phyloP scores from a whole-genome alignment of 2,329 filamentous ascomycete genomes.

The Fonsecaea erecta region DNA sequence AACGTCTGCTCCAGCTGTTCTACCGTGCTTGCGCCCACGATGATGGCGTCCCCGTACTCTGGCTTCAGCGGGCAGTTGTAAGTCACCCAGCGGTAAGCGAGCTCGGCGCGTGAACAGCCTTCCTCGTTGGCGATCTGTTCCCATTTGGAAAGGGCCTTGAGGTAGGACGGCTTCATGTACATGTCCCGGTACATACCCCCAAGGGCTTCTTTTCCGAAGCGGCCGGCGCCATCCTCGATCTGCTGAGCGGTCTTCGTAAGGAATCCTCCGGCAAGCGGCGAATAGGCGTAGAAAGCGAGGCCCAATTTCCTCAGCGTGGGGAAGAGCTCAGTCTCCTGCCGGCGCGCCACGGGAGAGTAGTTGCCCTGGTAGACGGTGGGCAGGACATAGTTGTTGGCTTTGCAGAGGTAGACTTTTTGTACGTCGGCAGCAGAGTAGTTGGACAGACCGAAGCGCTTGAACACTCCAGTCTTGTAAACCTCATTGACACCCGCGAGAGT shows the following conservation, averaged over 20 bases:
- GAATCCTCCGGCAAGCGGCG: conserved; percentile 44
- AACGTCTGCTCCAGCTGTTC: conserved; percentile 43
- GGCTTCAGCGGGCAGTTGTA: conserved; percentile 42
- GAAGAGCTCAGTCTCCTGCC: conserved; percentile 44
- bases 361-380: conserved; percentile 49
- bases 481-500: conserved; percentile 44
- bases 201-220: conserved; percentile 39
- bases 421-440: conserved; percentile 44
- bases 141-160: conserved; percentile 42
- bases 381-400: conserved; percentile 43
- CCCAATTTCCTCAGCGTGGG: conserved; percentile 45
- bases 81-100: conserved; percentile 45
- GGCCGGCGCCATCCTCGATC: conserved; percentile 41
- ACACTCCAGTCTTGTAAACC: conserved; percentile 42
- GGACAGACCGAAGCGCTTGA: conserved; percentile 46
- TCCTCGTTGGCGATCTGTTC: conserved; percentile 37
- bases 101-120: conserved; percentile 42
- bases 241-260: conserved; percentile 43
- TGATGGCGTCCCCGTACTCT: conserved; percentile 40
- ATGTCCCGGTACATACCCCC: conserved; percentile 34
- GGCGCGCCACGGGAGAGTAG: conserved; percentile 47
- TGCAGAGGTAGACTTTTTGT: conserved; percentile 43
- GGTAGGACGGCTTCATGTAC: conserved; percentile 41
- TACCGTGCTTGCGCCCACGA: conserved; percentile 44
- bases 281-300: conserved; percentile 40